Evolutionary conservation across 169 alveolate genomes (phyloP), one percentile per base, ranked within the genome.

Genomic region (Amoebophrya sp.): DNA sequence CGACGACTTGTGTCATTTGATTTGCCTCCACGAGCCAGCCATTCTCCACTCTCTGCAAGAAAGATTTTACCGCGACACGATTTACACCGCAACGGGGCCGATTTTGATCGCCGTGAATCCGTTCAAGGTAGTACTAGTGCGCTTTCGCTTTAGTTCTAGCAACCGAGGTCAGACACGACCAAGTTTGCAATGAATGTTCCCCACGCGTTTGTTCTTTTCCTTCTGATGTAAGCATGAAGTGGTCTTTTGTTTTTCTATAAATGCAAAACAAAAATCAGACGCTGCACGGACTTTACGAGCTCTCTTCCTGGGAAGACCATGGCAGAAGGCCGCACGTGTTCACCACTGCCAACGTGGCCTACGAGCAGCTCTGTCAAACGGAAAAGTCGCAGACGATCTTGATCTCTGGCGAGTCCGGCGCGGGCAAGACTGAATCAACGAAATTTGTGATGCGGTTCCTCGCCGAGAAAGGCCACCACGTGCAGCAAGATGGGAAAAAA

Each of bases 341-440:
- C 94, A 95, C 97, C 91, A 95, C 97, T 39, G 99, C 99, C 0
- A 97, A 97, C 83, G 96, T 97, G 77, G 98, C 99, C 23, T 98
- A 97, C 94, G 92, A 95, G 90, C 97, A 97, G 35, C 92, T 98
- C 92, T 95, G 96, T 0, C 39, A 39, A 0, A 1, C 18, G 35
- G 38, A 90, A 1, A 77, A 66, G 41, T 53, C 91, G 23, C 92
- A 66, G 35, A 96, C 99, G 35, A 97, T 99, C 40, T 97, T 99
- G 40, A 98, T 99, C 90, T 96, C 99, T 29, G 99, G 99, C 0
- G 99, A 98, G 94, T 96, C 99, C 66, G 93, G 95, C 12, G 99
- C 99, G 33, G 99, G 99, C 7, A 98, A 98, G 95, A 98, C 99
- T 29, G 99, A 98, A 95, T 97, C 99, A 77, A 98, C 99, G 29